These are phyloP conservation scores for Clausena lansium DNA, from an alignment of 345 rosid genomes.

Conservation along the genomic window DNA sequence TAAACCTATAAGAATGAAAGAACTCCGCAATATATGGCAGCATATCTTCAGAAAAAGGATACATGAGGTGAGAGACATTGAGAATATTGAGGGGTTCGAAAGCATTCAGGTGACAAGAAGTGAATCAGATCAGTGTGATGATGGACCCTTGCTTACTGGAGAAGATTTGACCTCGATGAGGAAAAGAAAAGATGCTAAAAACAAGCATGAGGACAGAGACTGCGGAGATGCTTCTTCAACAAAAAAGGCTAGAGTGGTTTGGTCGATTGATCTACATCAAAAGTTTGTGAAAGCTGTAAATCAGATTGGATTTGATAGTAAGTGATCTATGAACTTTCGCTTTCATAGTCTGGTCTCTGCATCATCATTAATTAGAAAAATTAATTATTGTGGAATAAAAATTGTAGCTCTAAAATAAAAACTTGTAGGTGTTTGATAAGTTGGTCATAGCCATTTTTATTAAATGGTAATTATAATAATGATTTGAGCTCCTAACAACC, in stretches of 20 bases:
- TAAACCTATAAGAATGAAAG: conserved; percentile 96
- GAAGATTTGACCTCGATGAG: conserved; percentile 51
- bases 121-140: conserved; percentile 49
- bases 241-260: conserved; percentile 92
- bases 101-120: conserved; percentile 45
- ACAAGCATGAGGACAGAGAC: conserved; percentile 62
- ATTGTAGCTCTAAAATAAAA: no score
- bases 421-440: no score
- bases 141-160: conserved; percentile 49
- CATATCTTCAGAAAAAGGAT: conserved; percentile 86
- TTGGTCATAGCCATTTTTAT: no score
- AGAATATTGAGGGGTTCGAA: conserved; percentile 53
- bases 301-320: conserved; percentile 92
- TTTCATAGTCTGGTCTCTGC: conserved; percentile 5
- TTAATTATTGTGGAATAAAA: background rate
- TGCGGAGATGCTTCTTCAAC: conserved; percentile 42
- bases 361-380: conserved; percentile 7
- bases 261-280: conserved; percentile 94
- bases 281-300: conserved; percentile 94
- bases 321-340: conserved; percentile 32
- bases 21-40: conserved; percentile 96
- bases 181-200: conserved; percentile 70
- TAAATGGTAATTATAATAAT: no score
- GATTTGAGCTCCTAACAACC: no score
- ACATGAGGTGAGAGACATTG: conserved; percentile 74